phyloP scores from a whole-genome alignment of 345 rosid species.

The Orychophragmus violaceus region DNA sequence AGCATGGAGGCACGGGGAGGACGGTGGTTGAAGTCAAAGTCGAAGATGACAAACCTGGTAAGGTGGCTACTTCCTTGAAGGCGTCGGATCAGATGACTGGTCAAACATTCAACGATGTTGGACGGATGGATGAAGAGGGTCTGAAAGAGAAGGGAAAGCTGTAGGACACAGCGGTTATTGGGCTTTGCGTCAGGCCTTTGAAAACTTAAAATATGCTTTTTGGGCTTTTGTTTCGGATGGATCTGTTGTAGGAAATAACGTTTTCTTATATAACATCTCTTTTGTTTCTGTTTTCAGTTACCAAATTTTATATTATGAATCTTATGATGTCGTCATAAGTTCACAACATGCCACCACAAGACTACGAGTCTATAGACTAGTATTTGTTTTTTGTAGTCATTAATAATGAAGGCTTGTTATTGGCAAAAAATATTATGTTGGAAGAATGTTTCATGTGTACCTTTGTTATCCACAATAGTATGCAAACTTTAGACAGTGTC shows the following conservation, averaged over 20 bases:
- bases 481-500: background rate
- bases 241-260: background rate
- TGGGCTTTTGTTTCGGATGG: background rate
- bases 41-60: conserved; percentile 2
- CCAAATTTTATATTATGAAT: no score
- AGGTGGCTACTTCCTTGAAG: conserved; percentile 29
- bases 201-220: background rate
- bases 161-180: background rate
- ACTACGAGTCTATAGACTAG: background rate
- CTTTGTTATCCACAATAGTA: background rate
- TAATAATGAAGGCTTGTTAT: background rate
- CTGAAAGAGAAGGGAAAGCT: background rate
- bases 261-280: background rate
- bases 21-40: conserved; percentile 22
- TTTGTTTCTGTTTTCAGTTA: background rate
- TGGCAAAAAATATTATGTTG: background rate
- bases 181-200: background rate
- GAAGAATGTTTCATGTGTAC: background rate
- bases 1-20: conserved; percentile 23
- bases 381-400: background rate
- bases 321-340: background rate
- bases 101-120: conserved; percentile 61
- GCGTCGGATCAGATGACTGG: conserved; percentile 50
- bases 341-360: background rate
- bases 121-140: conserved; percentile 32